Evolutionary conservation across 2,329 filamentous ascomycete species (phyloP), one percentile per base, ranked within the genome.

Genomic region (Paracoccidioides lutzii): DNA sequence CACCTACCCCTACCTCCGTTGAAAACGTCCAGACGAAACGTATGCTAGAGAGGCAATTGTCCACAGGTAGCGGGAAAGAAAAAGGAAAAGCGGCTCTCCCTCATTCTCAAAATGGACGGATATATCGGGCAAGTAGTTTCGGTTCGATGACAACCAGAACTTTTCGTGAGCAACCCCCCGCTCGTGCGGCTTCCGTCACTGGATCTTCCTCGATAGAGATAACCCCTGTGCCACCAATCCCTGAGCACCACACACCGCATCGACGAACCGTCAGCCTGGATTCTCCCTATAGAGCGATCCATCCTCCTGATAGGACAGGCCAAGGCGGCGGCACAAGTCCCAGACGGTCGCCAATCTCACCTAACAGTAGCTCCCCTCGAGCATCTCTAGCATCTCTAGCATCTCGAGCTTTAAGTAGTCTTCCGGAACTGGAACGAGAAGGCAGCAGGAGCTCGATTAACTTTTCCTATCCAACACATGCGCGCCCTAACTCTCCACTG

Each of bases 131-230:
- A 41, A 79, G 77, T 55, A 94, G 90, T 71, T 80, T 80, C 33
- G 80, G 83, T 28, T 95, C 90, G 52, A 95, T 97, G 90, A 85
- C 82, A 35, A 87, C 91, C 68, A 82, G 91, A 57, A 90, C 89
- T 0, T 95, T 96, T 70, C 83, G 90, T 62, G 86, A 85, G 10
- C 82, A 84, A 3, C 94, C 84, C 3, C 88, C 78, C 58, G 65
- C 63, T 55, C 70, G 71, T 40, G 66, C 70, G 35, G 63, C 70
- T 66, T 76, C 76, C 55, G 66, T 70, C 69, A 46, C 66, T 69
- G 67, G 68, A 73, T 37, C 46, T 49, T 52, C 73, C 80, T 63
- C 77, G 81, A 53, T 88, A 53, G 53, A 59, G 28, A 54, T 59
- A 45, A 53, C 89, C 35, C 89, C 89, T 1, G 83, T 95, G 2